Conservation (phyloP, 768 basidiomycete genomes). For the Lentinula raphanica region DNA sequence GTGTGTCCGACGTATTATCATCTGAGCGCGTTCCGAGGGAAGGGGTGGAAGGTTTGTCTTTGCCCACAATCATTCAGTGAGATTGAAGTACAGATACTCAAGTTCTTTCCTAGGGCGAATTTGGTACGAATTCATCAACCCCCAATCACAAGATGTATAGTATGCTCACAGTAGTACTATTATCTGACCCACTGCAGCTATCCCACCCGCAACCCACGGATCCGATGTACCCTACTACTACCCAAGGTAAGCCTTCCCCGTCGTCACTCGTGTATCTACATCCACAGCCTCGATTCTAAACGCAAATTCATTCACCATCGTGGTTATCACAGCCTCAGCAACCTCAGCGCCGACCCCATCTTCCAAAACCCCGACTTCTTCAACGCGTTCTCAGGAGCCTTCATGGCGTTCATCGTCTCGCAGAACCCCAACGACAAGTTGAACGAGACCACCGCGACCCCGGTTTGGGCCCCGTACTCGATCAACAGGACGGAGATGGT, state of each 20-base stretch:
- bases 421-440: conserved; percentile 17
- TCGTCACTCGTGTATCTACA: no score
- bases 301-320: no score
- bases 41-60: conserved; percentile 26
- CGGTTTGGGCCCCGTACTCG: conserved; percentile 11
- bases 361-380: conserved; percentile 19
- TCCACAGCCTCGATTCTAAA: no score
- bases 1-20: conserved; percentile 29
- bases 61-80: no score
- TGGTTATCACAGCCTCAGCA: no score
- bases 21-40: conserved; percentile 23
- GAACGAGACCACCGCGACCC: conserved; percentile 15
- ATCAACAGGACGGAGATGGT: conserved; percentile 22
- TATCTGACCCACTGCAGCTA: no score
- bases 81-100: no score
- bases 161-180: background rate
- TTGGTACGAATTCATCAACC: conserved; percentile 7
- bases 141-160: background rate
- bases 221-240: conserved; percentile 14
- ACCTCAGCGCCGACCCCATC: no score
- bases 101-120: conserved; percentile 17
- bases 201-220: conserved; percentile 18
- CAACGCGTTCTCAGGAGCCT: conserved; percentile 15
- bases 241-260: conserved; percentile 11
- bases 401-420: conserved; percentile 17